Evolutionary conservation across 2,329 filamentous ascomycete species (phyloP).

Genomic region (Cyphellophora attinorum): DNA sequence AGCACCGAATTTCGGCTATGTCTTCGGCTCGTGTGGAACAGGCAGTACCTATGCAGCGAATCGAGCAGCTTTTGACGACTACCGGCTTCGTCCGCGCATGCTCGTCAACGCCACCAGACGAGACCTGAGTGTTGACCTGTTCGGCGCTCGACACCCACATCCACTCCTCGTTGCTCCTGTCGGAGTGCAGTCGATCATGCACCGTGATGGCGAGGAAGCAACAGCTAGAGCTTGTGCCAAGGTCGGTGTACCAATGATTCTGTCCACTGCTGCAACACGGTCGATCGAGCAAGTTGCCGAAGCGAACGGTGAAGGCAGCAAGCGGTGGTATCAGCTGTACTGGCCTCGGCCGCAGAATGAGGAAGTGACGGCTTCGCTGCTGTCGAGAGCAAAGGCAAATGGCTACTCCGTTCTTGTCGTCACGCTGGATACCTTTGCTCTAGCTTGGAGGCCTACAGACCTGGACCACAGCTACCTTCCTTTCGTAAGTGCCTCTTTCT

Average conservation of each 20-base stretch:
- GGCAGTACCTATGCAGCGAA: constrained; percentile 23
- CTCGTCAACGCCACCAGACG: constrained; percentile 28
- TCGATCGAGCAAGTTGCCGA: constrained; percentile 57
- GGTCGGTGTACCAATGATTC: constrained; percentile 53
- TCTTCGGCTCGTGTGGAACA: constrained; percentile 45
- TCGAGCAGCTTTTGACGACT: constrained; percentile 22
- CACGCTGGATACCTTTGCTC: constrained; percentile 60
- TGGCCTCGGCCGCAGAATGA: constrained; percentile 52
- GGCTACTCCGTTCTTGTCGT: constrained; percentile 60
- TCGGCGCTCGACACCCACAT: constrained; percentile 36
- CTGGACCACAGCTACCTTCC: constrained; percentile 48
- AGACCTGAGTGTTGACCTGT: constrained; percentile 41
- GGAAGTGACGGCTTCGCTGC: constrained; percentile 53
- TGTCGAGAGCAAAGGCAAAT: constrained; percentile 47
- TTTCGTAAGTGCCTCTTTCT: too few relatives aligned
- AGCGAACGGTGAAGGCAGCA: constrained; percentile 41
- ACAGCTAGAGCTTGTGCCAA: constrained; percentile 50
- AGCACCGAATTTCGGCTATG: constrained; percentile 47
- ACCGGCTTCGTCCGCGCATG: constrained; percentile 21
- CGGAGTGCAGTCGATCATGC: constrained; percentile 59
- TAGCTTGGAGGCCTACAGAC: constrained; percentile 60
- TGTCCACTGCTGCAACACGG: constrained; percentile 54
- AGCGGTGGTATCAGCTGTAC: constrained; percentile 65
- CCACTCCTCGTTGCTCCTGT: constrained; percentile 58
- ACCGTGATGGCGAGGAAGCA: constrained; percentile 53